These are phyloP conservation scores for Sanghuangporus sanghuang DNA, from an alignment of 1,284 basidiomycete genomes.

Conservation along the genomic window DNA sequence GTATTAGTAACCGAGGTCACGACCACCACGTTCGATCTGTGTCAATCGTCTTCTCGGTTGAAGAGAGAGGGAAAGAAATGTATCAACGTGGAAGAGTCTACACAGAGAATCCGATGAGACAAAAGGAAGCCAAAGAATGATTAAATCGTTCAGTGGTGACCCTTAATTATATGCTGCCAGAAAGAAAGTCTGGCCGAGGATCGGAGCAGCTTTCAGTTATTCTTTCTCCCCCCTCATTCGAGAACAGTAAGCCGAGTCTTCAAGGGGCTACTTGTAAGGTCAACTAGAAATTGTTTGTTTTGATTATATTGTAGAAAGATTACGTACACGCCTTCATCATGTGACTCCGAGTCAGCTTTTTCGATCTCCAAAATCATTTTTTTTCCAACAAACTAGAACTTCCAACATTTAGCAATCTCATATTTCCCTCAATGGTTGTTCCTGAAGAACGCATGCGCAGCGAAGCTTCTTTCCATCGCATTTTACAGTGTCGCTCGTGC, in stretches of 20 bases:
- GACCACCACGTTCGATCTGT: background rate
- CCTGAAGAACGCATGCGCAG: background rate
- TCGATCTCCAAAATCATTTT: too few relatives aligned
- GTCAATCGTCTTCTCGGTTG: background rate
- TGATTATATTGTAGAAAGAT: too few relatives aligned
- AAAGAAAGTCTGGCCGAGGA: too few relatives aligned
- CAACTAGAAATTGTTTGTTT: too few relatives aligned
- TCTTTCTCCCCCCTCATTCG: too few relatives aligned
- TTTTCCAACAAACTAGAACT: background rate
- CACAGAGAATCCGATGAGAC: background rate
- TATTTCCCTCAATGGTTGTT: background rate
- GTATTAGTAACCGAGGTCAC: background rate
- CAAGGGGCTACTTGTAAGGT: too few relatives aligned
- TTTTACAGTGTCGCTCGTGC: background rate
- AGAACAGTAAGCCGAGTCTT: too few relatives aligned
- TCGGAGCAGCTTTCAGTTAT: too few relatives aligned
- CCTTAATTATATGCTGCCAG: too few relatives aligned
- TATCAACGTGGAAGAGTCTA: background rate
- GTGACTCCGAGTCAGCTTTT: background rate
- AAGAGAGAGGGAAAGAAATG: background rate
- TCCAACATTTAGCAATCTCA: background rate
- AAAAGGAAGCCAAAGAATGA: too few relatives aligned
- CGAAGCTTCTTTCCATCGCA: constrained; percentile 2
- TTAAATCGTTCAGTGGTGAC: too few relatives aligned
- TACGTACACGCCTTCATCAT: background rate